Evolutionary conservation across 2,329 filamentous ascomycete species (phyloP), one percentile per base, ranked within the genome.

Genomic region (Thielaviopsis musarum): DNA sequence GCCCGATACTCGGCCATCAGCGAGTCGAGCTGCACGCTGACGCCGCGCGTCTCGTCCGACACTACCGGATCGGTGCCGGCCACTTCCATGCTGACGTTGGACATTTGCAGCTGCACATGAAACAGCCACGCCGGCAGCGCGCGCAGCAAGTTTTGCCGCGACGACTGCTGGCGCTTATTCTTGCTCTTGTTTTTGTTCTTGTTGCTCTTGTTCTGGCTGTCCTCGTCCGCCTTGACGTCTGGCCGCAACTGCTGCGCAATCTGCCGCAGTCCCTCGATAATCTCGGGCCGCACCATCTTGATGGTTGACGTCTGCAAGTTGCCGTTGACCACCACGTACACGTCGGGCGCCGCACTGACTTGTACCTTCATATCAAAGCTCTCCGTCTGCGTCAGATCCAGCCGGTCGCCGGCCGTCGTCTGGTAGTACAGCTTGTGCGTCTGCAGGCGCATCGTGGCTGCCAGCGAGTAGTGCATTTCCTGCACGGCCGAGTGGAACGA

Each of bases 341-440:
- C 81, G 64, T 96, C 85, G 0, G 91, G 91, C 3, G 87, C 83
- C 5, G 91, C 91, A 64, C 82, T 91, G 13, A 97, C 73, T 66
- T 95, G 86, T 0, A 88, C 74, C 66, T 91, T 95, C 60, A 96
- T 70, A 66, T 98, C 93, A 61, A 96, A 80, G 1, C 84, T 87
- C 66, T 98, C 91, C 0, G 87, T 94, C 41, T 90, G 83, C 2
- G 97, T 78, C 5, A 98, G 76, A 66, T 95, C 89, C 67, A 95
- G 91, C 57, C 89, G 85, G 62, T 83, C 82, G 5, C 90, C 87
- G 10, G 83, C 81, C 22, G 86, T 84, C 0, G 90, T 95, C 67
- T 96, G 94, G 68, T 98, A 98, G 70, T 97, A 98, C 0, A 98
- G 77, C 64, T 89, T 82, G 68, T 96, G 90, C 0, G 88, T 87